Evolutionary conservation across 2,329 filamentous ascomycete species (phyloP).

Genomic region (Arthrobotrys pseudoclavata): DNA sequence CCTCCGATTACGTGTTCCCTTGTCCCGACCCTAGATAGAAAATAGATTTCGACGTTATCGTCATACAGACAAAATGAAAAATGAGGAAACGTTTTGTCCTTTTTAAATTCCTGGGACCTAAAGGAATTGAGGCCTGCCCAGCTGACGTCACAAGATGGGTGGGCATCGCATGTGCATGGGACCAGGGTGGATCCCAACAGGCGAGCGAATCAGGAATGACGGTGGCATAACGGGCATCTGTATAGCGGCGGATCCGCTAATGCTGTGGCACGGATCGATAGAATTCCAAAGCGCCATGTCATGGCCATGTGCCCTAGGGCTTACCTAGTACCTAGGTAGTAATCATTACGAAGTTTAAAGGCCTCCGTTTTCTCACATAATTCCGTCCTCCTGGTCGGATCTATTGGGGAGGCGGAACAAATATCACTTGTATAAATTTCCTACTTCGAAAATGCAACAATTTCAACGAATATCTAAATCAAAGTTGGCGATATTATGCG

Average conservation of each 20-base stretch:
- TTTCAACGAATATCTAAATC: neutral
- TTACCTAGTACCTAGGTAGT: neutral
- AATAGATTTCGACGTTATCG: neutral
- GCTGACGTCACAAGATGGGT: constrained; percentile 46
- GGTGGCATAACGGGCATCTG: constrained; percentile 6
- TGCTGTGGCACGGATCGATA: too few species aligned
- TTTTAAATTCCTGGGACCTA: neutral
- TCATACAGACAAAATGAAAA: constrained; percentile 13
- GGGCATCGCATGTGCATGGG: constrained; percentile 1
- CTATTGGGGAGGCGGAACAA: too few species aligned
- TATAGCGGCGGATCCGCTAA: neutral
- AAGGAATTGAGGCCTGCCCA: constrained; percentile 2
- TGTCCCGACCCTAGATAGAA: neutral
- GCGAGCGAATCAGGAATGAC: constrained; percentile 27
- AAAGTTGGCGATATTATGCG: neutral
- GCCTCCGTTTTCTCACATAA: neutral
- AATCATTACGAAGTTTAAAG: neutral
- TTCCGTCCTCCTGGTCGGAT: too few species aligned
- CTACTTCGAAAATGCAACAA: neutral
- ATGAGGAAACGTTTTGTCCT: neutral
- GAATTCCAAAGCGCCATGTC: too few species aligned
- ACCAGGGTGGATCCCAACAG: neutral
- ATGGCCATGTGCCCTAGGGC: neutral
- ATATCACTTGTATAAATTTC: neutral
- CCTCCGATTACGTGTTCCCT: constrained; percentile 33